Percentiles rank a stretch among this genome's conserved stretches.
These are phyloP conservation scores for Phytopythium mirpurense DNA, from an alignment of 352 stramenopile genomes.

Conservation along the genomic window DNA sequence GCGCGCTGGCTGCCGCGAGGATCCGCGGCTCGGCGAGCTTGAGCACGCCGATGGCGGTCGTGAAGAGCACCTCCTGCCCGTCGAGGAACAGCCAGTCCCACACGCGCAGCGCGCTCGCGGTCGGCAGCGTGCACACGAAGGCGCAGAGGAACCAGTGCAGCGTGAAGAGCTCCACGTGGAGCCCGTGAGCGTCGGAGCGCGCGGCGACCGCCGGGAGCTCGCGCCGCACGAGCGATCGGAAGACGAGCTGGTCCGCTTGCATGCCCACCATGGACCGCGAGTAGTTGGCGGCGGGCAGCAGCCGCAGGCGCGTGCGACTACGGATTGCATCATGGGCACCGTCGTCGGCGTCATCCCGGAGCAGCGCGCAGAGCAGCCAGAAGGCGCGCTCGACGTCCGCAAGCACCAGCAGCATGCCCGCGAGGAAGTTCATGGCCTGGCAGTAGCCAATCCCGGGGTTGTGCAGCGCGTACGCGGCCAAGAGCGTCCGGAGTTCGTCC, in stretches of 20 bases:
- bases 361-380: constrained; percentile 68
- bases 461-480: constrained; percentile 52
- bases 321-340: no score
- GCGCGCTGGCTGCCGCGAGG: constrained; percentile 24
- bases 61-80: constrained; percentile 50
- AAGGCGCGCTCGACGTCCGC: constrained; percentile 75
- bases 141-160: constrained; percentile 83
- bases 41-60: constrained; percentile 36
- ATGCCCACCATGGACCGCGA: constrained; percentile 66
- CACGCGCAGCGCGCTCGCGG: constrained; percentile 59
- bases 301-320: constrained; percentile 1
- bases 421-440: constrained; percentile 79
- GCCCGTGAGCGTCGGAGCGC: constrained; percentile 25
- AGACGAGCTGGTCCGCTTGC: constrained; percentile 71
- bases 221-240: constrained; percentile 45
- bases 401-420: constrained; percentile 59
- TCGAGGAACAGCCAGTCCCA: constrained; percentile 81
- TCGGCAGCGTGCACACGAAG: constrained; percentile 76
- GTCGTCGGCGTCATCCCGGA: constrained; percentile 31
- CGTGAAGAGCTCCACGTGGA: constrained; percentile 72
- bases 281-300: constrained; percentile 74
- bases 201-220: constrained; percentile 37
- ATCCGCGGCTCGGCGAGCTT: constrained; percentile 29
- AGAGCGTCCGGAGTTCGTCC: constrained; percentile 43
- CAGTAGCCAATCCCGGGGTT: constrained; percentile 59